phyloP scores from a whole-genome alignment of 108 stramenopile species.

The Conticribra guillardii region DNA sequence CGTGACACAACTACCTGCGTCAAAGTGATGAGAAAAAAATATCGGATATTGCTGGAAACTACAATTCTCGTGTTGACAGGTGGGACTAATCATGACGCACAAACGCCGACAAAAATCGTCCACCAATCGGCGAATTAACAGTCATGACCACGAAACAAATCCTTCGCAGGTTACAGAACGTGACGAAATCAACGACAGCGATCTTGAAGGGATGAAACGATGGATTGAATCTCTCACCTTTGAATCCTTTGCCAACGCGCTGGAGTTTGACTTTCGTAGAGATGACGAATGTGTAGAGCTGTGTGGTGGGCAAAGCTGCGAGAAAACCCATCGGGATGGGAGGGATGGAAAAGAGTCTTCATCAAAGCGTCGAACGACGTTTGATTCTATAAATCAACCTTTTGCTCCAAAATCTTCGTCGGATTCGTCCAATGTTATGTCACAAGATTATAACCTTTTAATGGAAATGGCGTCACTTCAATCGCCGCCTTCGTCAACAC shows the following conservation, averaged over 20 bases:
- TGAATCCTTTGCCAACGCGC: slow-evolving; percentile 26
- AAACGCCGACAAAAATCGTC: slow-evolving; percentile 16
- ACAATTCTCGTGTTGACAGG: no score
- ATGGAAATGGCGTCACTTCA: slow-evolving; percentile 28
- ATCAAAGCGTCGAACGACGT: no score
- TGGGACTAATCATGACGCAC: slow-evolving; percentile 8
- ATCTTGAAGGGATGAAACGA: slow-evolving; percentile 27
- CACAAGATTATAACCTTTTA: slow-evolving; percentile 29
- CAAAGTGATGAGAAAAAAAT: no score
- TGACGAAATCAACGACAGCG: slow-evolving; percentile 6
- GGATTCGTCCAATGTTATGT: slow-evolving; percentile 1
- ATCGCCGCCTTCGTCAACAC: slow-evolving; percentile 3
- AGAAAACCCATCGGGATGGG: no score
- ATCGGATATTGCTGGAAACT: no score
- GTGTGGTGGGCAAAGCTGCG: background rate
- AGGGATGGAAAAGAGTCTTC: no score
- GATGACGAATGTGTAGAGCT: slow-evolving; percentile 4
- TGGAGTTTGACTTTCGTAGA: slow-evolving; percentile 27
- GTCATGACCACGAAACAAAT: background rate
- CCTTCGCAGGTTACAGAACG: background rate
- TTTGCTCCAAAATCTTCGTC: no score
- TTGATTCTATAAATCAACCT: no score
- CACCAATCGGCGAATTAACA: background rate
- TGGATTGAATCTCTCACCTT: slow-evolving; percentile 35
- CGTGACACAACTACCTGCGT: no score